Percentiles rank a stretch among this genome's conserved stretches.
phyloP scores from a whole-genome alignment of 1,284 basidiomycete species.

The Papiliotrema fonsecae region DNA sequence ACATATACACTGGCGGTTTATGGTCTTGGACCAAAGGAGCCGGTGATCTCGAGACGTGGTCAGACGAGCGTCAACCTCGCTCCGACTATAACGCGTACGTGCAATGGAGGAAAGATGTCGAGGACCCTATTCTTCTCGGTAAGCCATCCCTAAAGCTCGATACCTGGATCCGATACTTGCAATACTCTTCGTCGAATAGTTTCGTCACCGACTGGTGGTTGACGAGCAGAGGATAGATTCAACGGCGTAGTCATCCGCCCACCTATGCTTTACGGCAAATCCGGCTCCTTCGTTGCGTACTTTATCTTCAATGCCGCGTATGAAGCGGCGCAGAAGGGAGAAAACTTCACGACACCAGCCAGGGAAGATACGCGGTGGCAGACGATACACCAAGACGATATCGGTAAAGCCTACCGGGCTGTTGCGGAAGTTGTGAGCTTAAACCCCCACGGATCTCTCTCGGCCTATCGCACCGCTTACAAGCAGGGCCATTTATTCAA shows the following conservation, averaged over 20 bases:
- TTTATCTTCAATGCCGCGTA: constrained; percentile 45
- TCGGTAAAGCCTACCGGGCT: constrained; percentile 53
- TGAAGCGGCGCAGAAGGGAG: constrained; percentile 45
- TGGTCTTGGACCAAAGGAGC: constrained; percentile 51
- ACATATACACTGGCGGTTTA: constrained; percentile 54
- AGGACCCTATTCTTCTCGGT: constrained; percentile 30
- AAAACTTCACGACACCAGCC: constrained; percentile 37
- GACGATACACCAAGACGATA: constrained; percentile 55
- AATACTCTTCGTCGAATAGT: neutral
- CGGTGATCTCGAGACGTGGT: constrained; percentile 37
- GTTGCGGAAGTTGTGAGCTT: constrained; percentile 48
- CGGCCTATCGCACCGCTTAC: neutral
- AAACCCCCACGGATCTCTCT: neutral
- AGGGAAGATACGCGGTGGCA: constrained; percentile 49
- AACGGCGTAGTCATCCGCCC: constrained; percentile 57
- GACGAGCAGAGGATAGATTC: constrained; percentile 27
- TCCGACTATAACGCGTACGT: constrained; percentile 15
- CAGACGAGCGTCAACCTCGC: constrained; percentile 27
- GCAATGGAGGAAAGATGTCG: constrained; percentile 32
- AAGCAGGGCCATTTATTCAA: neutral
- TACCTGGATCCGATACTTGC: no score
- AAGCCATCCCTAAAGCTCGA: no score
- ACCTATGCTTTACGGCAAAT: constrained; percentile 52
- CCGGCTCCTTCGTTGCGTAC: constrained; percentile 48
- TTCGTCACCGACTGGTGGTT: neutral